Evolutionary conservation across 2,329 filamentous ascomycete genomes (phyloP), one percentile per base, ranked within the genome.

Genomic region (Metarhizium rileyi): DNA sequence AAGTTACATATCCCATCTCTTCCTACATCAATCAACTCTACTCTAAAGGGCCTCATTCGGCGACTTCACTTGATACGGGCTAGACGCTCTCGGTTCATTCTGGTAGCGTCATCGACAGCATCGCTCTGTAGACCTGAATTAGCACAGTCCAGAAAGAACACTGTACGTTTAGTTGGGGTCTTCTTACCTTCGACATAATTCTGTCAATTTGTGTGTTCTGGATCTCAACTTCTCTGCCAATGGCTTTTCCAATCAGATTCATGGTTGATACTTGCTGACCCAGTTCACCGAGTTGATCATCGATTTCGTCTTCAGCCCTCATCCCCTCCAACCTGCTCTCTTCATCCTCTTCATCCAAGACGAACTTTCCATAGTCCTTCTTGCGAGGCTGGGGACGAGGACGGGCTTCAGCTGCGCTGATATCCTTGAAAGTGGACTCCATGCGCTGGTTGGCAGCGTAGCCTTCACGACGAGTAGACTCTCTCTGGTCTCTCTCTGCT

Each of bases 91-190:
- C 85, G 76, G 72, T 90, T 90, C 77, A 88, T 81, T 51, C 81
- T 81, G 59, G 91, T 87, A 62, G 86, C 80, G 57, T 91, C 86
- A 66, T 90, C 86, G 57, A 95, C 87, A 58, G 75, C 78, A 64
- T 95, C 89, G 69, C 84, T 91, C 87, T 88, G 65, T 48, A 48
- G n/a, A 43, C 10, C 33, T 42, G 23, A 28, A 52, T 70, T 62
- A 72, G 66, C 40, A 42, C 28, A 23, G 20, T 8, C 30, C 44
- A 46, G 36, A 46, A 10, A 50, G 9, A 7, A 26, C n/a, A 7
- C 20, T 2, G 18, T 20, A 10, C 25, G 16, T 26, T 27, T 33
- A 27, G 27, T 6, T 12, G 23, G 18, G 3, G 30, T 6, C 25
- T n/a, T 22, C 42, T 51, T 69, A 86, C 86, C 84, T 94, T 94